phyloP scores from a whole-genome alignment of 1,284 basidiomycete species.

The Fistulina hepatica region DNA sequence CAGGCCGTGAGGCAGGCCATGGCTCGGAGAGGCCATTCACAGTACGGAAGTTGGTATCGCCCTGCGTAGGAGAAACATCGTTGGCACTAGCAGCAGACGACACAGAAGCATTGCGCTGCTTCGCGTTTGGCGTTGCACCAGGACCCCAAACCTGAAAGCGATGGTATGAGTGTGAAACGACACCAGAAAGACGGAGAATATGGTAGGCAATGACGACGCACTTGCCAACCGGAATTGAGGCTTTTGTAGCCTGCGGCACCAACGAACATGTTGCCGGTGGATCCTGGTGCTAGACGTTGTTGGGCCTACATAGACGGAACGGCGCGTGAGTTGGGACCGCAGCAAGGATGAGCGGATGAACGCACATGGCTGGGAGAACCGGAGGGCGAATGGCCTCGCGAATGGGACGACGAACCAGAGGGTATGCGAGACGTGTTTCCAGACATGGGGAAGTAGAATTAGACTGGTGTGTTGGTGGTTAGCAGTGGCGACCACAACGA shows the following conservation, averaged over 20 bases:
- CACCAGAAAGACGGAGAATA: conserved; percentile 9
- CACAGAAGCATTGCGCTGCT: conserved; percentile 50
- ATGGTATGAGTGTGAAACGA: conserved; percentile 6
- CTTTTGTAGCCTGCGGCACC: conserved; percentile 39
- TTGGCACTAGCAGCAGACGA: conserved; percentile 46
- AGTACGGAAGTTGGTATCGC: conserved; percentile 37
- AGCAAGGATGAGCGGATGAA: conserved; percentile 13
- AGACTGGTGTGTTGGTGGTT: too few species aligned
- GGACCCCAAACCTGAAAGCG: conserved; percentile 48
- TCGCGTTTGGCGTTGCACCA: conserved; percentile 29
- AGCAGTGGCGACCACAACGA: conserved; percentile 4
- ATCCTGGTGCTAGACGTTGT: conserved; percentile 24
- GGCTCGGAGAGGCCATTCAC: conserved; percentile 32
- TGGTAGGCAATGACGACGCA: conserved; percentile 23
- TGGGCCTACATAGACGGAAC: not conserved
- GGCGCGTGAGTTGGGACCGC: not conserved
- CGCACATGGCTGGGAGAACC: conserved; percentile 46
- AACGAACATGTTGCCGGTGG: conserved; percentile 39
- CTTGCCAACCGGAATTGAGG: conserved; percentile 62
- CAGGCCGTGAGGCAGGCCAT: conserved; percentile 42
- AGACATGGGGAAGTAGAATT: conserved; percentile 34
- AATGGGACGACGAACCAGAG: conserved; percentile 54
- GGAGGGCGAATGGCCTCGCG: conserved; percentile 48
- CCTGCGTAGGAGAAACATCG: conserved; percentile 36
- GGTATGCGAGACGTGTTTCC: conserved; percentile 49